phyloP scores from a whole-genome alignment of 2,329 filamentous ascomycete species.

The Colletotrichum lentis region DNA sequence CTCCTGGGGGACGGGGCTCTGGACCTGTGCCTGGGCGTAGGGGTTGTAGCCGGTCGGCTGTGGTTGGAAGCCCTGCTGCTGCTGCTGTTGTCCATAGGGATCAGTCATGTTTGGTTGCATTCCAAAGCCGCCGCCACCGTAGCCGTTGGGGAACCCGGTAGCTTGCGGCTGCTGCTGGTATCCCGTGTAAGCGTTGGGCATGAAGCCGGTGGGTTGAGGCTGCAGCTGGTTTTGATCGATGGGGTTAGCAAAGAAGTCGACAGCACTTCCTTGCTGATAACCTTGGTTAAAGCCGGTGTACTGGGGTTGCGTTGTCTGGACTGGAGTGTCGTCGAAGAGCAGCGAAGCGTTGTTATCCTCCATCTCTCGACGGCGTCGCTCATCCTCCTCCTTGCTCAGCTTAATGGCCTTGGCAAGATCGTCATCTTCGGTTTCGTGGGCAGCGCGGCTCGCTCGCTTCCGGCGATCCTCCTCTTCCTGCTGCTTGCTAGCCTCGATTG shows the following conservation, averaged over 20 bases:
- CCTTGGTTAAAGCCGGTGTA: constrained; percentile 94
- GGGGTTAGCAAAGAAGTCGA: constrained; percentile 97
- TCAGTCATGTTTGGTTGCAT: constrained; percentile 74
- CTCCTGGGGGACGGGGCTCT: constrained; percentile 60
- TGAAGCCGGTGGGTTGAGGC: constrained; percentile 80
- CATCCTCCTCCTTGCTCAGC: constrained; percentile 93
- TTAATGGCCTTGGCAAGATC: constrained; percentile 95
- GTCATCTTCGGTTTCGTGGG: constrained; percentile 72
- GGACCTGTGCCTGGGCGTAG: constrained; percentile 55
- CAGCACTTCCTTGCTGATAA: constrained; percentile 94
- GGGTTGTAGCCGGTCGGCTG: constrained; percentile 65
- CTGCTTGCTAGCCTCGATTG: constrained; percentile 92
- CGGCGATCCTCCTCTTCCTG: constrained; percentile 90
- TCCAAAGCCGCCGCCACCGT: constrained; percentile 69
- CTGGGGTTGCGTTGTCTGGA: constrained; percentile 66
- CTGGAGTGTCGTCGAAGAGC: constrained; percentile 84
- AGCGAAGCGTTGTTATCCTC: constrained; percentile 85
- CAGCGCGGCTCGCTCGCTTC: constrained; percentile 71
- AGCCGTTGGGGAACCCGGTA: constrained; percentile 69
- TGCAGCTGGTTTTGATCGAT: constrained; percentile 81
- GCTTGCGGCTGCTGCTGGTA: constrained; percentile 51
- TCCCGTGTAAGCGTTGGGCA: constrained; percentile 64
- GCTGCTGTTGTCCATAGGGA: constrained; percentile 69
- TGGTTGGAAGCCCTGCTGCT: constrained; percentile 58
- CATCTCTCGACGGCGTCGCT: constrained; percentile 83